Evolutionary conservation across 306 rosid species (phyloP).

Genomic region (Castanea crenata): DNA sequence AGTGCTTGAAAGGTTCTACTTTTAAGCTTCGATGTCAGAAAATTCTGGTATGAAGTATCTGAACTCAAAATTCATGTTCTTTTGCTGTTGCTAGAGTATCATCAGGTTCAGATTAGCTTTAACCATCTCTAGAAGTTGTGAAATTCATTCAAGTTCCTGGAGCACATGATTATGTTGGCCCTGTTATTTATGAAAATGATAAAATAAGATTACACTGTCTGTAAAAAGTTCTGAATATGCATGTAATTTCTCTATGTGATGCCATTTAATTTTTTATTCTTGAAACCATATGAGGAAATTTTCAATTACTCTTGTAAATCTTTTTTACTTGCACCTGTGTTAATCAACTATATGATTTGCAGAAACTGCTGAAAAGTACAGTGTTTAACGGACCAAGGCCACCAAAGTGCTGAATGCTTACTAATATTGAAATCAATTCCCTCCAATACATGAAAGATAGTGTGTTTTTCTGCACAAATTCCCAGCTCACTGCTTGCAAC

Average conservation of each 20-base stretch:
- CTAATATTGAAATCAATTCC: conserved; percentile 1
- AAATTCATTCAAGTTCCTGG: too few species aligned
- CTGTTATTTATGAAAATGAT: too few species aligned
- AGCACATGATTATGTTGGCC: too few species aligned
- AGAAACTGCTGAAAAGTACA: conserved; percentile 10
- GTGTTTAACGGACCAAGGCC: conserved; percentile 9
- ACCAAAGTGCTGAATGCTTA: conserved; percentile 9
- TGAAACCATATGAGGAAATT: not conserved
- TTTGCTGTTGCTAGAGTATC: too few species aligned
- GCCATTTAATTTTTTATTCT: not conserved
- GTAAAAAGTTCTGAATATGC: too few species aligned
- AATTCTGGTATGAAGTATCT: too few species aligned
- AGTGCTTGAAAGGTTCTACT: too few species aligned
- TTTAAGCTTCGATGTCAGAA: too few species aligned
- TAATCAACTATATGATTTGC: conserved; percentile 1
- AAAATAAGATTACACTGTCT: too few species aligned
- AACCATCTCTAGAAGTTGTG: too few species aligned
- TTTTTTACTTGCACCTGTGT: not conserved
- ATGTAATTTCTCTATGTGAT: not conserved
- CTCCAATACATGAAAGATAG: not conserved
- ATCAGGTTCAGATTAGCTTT: too few species aligned
- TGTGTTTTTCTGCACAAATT: not conserved
- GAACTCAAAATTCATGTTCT: too few species aligned
- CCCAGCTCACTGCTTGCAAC: not conserved
- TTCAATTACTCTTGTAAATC: not conserved